Conservation (phyloP, 257 asterid genomes). For the Linaria vulgaris region DNA sequence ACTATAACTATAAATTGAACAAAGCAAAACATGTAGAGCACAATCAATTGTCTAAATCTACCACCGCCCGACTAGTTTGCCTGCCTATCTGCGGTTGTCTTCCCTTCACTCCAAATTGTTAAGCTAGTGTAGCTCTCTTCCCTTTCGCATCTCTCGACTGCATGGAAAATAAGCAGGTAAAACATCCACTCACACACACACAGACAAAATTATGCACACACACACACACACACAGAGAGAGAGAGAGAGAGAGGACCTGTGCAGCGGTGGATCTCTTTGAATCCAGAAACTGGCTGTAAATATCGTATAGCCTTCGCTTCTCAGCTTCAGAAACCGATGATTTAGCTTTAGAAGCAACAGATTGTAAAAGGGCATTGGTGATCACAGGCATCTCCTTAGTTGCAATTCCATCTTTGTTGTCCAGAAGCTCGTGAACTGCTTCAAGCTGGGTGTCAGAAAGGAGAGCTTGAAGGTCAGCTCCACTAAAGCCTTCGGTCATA, state of each 20-base stretch:
- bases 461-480: constrained; percentile 98
- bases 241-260: constrained; percentile 53
- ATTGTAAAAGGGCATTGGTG: constrained; percentile 53
- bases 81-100: not conserved
- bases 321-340: constrained; percentile 86
- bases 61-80: not conserved
- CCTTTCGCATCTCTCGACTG: constrained; percentile 94
- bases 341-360: constrained; percentile 69
- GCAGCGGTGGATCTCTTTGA: constrained; percentile 75
- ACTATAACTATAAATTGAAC: not conserved
- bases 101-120: constrained; percentile 4
- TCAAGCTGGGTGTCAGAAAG: constrained; percentile 92
- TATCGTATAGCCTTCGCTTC: constrained; percentile 66
- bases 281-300: constrained; percentile 84
- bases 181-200: not conserved
- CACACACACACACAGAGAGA: not conserved
- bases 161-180: constrained; percentile 26
- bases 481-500: constrained; percentile 89
- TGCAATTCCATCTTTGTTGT: constrained; percentile 37
- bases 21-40: not conserved
- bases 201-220: not conserved
- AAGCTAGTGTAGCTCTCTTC: constrained; percentile 88
- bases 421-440: constrained; percentile 77
- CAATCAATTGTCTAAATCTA: constrained; percentile 8
- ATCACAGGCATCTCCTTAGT: constrained; percentile 64